Base-by-base conservation (phyloP, 805 yeast genomes). In the Barnettozyma vustinii region DNA sequence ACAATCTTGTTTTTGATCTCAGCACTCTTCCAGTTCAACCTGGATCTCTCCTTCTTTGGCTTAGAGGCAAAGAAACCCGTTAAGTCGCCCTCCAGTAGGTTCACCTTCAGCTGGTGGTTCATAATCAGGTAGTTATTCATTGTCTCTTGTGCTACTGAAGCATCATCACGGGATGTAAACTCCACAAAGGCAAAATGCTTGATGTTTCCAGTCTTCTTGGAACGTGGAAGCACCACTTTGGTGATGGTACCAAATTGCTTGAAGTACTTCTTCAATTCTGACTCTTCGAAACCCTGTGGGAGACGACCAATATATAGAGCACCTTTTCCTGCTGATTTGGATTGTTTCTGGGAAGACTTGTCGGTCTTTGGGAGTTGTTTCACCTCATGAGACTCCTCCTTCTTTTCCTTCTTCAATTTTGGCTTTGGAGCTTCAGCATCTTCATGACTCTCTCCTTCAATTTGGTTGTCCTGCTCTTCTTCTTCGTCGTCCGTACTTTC, bases 121-220 rank as follows among this genome's bases (percentile, higher is more conserved):
- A 87, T 83, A 41, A 94, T 64, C 53, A 94, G 75, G 61, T 94
- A 94, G 69, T 94, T 94, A 69, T 94, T 84, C 99, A 94, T 94
- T 42, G 97, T 83, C 56, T 94, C 98, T 52, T 86, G 87, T 3
- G 97, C 99, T 52, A 90, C 75, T 57, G 81, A 77, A 41, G 98
- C 97, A 48, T 86, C 95, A 43, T 83, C 87, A 36, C 66, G 63
- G 47, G 80, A 75, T 39, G 76, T 78, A 62, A 92, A 94, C 68
- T 94, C 97, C 42, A 94, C 72, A 66, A 88, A 92, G 7, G 90
- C 98, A 66, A 82, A 92, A 65, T 90, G 97, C 70, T 89, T 91
- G 15, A 96, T 83, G 48, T 83, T 81, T 42, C 98, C 98, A 6
- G 96, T 84, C 62, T 84, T 85, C 67, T 86, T 90, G 72, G 87